Base-by-base conservation (phyloP, 192 early-diverging fungal species). In the Podila epicladia region DNA sequence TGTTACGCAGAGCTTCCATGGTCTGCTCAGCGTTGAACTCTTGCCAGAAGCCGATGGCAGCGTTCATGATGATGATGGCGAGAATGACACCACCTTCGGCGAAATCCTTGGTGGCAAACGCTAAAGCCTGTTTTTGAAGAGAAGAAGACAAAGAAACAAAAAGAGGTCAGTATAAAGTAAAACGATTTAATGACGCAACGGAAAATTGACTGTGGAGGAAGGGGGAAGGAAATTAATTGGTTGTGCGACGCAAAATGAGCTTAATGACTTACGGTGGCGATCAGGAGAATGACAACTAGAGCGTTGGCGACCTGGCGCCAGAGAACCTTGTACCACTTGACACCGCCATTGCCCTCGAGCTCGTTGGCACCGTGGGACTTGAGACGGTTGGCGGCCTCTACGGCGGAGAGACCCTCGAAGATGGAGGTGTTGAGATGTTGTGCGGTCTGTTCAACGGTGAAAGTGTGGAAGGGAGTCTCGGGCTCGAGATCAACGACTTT, bases 21-120 rank as follows among this genome's bases (percentile, higher is more conserved):
- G 97, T 96, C 66, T 95, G 92, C 74, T 93, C 96, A 9, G 97
- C 96, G 64, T 92, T 91, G 83, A 90, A 97, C 75, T 98, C 97
- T 86, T 98, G 97, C 12, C 88, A 74, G 71, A 97, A 97, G 2
- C 97, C 97, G 68, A 98, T 94, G 32, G 88, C 65, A 15, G 94
- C 89, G 76, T 97, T 97, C 65, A 95, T 70, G 45, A 91, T 79
- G 35, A 95, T 92, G 45, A 97, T 94, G 61, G 93, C 86, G 32
- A 88, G 78, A 38, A 96, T 89, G 35, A 97, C 92, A 17, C 68
- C 92, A 50, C 90, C 92, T 89, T 92, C 92, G 35, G 91, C 74
- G 80, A 85, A 93, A 72, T 93, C 89, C 55, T 85, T 85, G 60
- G 85, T 88, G 6, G 86, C 90, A 84, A 92, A 90, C 3, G 91